Conservation (phyloP, 257 asterid species). For the Cruciata laevipes region DNA sequence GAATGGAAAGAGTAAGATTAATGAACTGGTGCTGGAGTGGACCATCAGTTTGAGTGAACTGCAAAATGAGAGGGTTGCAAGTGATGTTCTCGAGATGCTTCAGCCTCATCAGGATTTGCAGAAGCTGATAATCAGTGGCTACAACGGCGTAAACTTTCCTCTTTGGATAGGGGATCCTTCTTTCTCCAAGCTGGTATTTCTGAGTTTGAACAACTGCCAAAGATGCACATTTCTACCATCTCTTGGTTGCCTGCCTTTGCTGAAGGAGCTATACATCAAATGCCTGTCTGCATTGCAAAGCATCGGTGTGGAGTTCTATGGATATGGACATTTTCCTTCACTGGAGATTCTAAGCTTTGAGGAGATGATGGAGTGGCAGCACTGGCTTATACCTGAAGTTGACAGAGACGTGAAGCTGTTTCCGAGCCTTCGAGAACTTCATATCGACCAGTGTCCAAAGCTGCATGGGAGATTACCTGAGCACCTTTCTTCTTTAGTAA, state of each 20-base stretch:
- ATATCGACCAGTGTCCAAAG: constrained; percentile 39
- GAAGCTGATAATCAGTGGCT: constrained; percentile 24
- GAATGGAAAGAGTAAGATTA: constrained; percentile 21
- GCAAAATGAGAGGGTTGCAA: constrained; percentile 23
- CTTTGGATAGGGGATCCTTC: constrained; percentile 36
- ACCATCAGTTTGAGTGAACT: constrained; percentile 25
- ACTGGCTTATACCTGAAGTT: constrained; percentile 22
- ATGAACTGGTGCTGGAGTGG: constrained; percentile 29
- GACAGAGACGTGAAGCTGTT: constrained; percentile 21
- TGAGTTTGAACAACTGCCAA: constrained; percentile 34
- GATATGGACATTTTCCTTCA: constrained; percentile 29
- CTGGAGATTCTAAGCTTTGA: constrained; percentile 31
- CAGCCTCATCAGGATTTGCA: constrained; percentile 37
- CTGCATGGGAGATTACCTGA: constrained; percentile 28
- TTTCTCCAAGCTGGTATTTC: constrained; percentile 27
- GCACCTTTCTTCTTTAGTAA: constrained; percentile 27
- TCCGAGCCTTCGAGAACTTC: constrained; percentile 35
- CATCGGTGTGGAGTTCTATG: constrained; percentile 38
- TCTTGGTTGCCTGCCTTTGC: constrained; percentile 34
- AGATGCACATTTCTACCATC: constrained; percentile 37
- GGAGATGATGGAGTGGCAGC: constrained; percentile 41
- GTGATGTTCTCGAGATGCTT: constrained; percentile 36
- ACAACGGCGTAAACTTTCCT: constrained; percentile 32
- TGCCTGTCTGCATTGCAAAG: constrained; percentile 29
- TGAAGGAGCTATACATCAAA: constrained; percentile 27